A percentile compares a stretch with the other conserved stretches of the same genome.
Evolutionary conservation across 495 filamentous ascomycete genomes (phyloP).

Genomic region (Clavariopsis aquatica): DNA sequence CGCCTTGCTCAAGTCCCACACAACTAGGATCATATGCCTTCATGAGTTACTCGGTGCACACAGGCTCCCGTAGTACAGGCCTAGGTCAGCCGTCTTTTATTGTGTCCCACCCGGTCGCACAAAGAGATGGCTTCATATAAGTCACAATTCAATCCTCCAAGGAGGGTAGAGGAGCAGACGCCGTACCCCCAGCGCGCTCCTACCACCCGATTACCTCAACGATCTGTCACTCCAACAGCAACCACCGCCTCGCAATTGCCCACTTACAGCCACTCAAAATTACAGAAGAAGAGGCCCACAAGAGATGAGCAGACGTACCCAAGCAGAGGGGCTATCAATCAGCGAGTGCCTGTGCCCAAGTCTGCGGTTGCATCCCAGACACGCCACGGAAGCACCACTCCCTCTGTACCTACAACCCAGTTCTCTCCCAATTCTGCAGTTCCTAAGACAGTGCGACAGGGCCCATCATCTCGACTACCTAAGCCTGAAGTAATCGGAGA

Average conservation of each 20-base stretch:
- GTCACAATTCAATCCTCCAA: constrained; percentile 37
- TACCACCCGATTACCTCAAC: constrained; percentile 34
- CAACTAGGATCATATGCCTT: constrained; percentile 34
- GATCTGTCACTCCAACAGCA: constrained; percentile 34
- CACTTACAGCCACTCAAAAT: constrained; percentile 26
- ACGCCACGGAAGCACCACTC: constrained; percentile 27
- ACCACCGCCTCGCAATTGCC: constrained; percentile 25
- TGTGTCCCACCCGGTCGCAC: constrained; percentile 35
- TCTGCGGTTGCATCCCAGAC: constrained; percentile 10
- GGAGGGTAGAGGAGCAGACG: constrained; percentile 31
- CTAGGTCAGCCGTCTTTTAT: constrained; percentile 28
- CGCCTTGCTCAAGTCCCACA: constrained; percentile 13
- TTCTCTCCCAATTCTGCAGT: constrained; percentile 2
- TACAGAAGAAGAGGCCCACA: constrained; percentile 33
- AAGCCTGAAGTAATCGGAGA: constrained; percentile 31
- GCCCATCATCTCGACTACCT: constrained; percentile 34
- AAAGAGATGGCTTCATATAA: constrained; percentile 42
- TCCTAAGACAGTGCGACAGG: constrained; percentile 19
- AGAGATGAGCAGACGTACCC: constrained; percentile 32
- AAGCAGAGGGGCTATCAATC: constrained; percentile 15
- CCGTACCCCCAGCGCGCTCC: constrained; percentile 30
- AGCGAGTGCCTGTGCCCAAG: constrained; percentile 22
- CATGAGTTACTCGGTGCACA: constrained; percentile 39
- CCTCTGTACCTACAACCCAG: constrained; percentile 19
- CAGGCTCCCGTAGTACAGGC: constrained; percentile 31